Evolutionary conservation across 768 basidiomycete genomes (phyloP).

Genomic region (Trametes cingulata): DNA sequence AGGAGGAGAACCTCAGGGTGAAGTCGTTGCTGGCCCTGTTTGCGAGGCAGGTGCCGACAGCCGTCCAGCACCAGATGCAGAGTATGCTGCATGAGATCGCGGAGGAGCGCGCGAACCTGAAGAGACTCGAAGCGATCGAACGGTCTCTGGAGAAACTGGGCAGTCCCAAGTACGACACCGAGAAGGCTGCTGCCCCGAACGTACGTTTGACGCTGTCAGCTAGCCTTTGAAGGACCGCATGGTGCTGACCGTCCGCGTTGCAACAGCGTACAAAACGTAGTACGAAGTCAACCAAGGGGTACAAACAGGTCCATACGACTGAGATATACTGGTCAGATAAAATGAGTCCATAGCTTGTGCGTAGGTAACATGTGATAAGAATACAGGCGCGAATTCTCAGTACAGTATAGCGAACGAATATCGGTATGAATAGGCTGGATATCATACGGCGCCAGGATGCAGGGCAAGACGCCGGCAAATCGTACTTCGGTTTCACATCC

Average conservation of each 20-base stretch:
- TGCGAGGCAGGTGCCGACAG: constrained; percentile 16
- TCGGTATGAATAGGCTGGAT: too few relatives aligned
- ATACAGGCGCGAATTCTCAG: too few relatives aligned
- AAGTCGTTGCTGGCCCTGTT: constrained; percentile 23
- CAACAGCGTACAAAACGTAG: too few relatives aligned
- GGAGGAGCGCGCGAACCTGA: constrained; percentile 12
- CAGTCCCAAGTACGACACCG: neutral
- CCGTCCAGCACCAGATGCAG: constrained; percentile 22
- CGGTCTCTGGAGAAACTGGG: neutral
- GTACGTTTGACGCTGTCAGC: neutral
- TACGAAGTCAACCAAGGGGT: too few relatives aligned
- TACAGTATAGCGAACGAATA: too few relatives aligned
- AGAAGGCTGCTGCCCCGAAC: neutral
- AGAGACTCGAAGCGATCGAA: constrained; percentile 4
- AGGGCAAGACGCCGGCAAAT: neutral
- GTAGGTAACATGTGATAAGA: too few relatives aligned
- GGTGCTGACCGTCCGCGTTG: too few relatives aligned
- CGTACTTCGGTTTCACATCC: neutral
- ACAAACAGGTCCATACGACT: too few relatives aligned
- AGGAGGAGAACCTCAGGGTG: constrained; percentile 26
- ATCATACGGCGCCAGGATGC: neutral
- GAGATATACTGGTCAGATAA: too few relatives aligned
- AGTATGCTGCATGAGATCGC: constrained; percentile 17
- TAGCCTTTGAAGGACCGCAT: too few relatives aligned
- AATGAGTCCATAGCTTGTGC: too few relatives aligned